Evolutionary conservation across 768 basidiomycete genomes (phyloP), one percentile per base, ranked within the genome.

Genomic region (Suillus sp.): DNA sequence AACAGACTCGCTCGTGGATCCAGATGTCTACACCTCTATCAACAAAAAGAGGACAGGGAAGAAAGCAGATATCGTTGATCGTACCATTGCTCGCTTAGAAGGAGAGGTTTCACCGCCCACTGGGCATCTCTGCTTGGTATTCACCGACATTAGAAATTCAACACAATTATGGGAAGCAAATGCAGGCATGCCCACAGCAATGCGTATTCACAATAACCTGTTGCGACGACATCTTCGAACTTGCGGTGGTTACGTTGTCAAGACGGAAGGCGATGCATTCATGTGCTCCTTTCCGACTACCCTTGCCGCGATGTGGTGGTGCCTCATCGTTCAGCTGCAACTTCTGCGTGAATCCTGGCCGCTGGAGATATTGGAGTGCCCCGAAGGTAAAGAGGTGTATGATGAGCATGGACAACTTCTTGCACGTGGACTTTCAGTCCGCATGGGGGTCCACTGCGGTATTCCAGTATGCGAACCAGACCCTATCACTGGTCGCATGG

Each of bases 211-310:
- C 77, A 96, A 99, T 73, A 83, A 79, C 58, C 81, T 98, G 27
- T 82, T 99, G 53, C 88, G 97, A 25, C 84, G 96, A 7, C 88
- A 91, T 64, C 79, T 98, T 37, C 87, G 96, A 34, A 81, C 91
- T 47, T 96, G 95, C 69, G 95, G 95, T 34, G 97, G 97, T 1
- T 99, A 99, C 75, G 95, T 98, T 78, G 96, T 99, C 71, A 99
- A 99, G 78, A 99, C 97, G 13, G 97, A 99, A 88, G 97, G 97
- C 34, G 97, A 99, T 71, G 89, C 96, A 0, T 99, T 99, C 81
- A 96, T 99, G 92, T 95, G 95, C 60, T 94, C 96, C 25, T 99
- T 99, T 84, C 92, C 93, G 2, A 92, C 89, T 2, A 85, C 94
- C 14, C 81, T 94, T 2, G 84, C 91, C 0, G 97, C 94, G 0